Conservation (phyloP, 306 rosid genomes). For the Glycine tomentella region DNA sequence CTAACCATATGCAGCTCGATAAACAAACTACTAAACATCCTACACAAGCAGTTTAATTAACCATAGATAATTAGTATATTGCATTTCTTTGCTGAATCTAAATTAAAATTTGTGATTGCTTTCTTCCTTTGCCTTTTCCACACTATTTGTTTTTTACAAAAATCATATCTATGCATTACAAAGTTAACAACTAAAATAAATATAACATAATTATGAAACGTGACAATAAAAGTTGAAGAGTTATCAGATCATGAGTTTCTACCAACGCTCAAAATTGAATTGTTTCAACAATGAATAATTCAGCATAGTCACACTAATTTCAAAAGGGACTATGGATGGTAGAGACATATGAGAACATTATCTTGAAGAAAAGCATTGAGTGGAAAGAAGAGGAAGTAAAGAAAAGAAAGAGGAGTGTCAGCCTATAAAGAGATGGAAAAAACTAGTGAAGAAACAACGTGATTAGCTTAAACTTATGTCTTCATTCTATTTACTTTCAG, state of each 20-base stretch:
- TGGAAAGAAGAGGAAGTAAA: background rate
- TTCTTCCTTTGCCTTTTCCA: no score
- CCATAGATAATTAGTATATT: background rate
- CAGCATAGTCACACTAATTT: no score
- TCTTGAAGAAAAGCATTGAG: background rate
- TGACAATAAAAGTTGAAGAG: no score
- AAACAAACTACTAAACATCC: conserved; percentile 3
- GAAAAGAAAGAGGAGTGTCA: background rate
- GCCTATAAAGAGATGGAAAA: background rate
- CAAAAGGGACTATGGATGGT: background rate
- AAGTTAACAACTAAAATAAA: no score
- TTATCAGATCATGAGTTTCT: conserved; percentile 21
- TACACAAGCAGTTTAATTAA: background rate
- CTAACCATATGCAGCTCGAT: conserved; percentile 5
- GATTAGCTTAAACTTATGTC: background rate
- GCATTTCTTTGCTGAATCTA: background rate
- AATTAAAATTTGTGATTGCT: no score
- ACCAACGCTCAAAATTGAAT: background rate
- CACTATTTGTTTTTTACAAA: no score
- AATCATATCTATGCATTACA: no score
- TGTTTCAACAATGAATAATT: background rate
- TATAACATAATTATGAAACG: no score
- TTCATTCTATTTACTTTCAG: background rate
- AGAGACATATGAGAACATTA: conserved; percentile 4
- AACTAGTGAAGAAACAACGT: background rate